Conservation (phyloP, 345 rosid species). For the Excoecaria cochinchinensis region DNA sequence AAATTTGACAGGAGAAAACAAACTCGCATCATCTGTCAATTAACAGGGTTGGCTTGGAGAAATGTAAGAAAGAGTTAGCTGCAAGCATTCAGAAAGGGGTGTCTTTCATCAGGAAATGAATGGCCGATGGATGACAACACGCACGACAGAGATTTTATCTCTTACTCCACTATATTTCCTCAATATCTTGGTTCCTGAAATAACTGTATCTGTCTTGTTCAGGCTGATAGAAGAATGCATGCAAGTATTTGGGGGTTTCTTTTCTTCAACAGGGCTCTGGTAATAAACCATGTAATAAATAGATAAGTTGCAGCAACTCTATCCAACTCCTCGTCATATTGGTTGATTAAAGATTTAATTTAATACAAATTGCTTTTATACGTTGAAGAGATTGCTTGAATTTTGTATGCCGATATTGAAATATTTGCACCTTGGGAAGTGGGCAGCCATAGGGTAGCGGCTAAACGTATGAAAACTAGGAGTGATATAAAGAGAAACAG, state of each 20-base stretch:
- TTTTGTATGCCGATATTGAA: neutral
- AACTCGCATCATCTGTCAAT: neutral
- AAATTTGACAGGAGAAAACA: neutral
- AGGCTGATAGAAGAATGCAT: neutral
- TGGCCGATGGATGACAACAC: neutral
- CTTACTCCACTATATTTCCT: neutral
- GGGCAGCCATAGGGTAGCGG: neutral
- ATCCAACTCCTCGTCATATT: neutral
- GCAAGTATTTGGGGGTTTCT: neutral
- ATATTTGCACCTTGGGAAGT: neutral
- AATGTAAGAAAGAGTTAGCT: constrained; percentile 81
- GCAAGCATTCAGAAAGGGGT: constrained; percentile 81
- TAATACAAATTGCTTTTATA: no score
- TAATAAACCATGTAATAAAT: constrained; percentile 20
- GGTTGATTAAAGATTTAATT: constrained; percentile 5
- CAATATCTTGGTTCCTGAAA: neutral
- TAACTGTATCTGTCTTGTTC: constrained; percentile 13
- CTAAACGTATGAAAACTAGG: neutral
- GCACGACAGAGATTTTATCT: neutral
- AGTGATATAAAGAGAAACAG: neutral
- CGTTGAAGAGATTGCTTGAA: neutral
- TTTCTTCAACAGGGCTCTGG: constrained; percentile 3
- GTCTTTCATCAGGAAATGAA: constrained; percentile 56
- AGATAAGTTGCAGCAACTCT: neutral
- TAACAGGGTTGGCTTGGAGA: constrained; percentile 67